phyloP scores from a whole-genome alignment of 2,329 filamentous ascomycete species.

The Botrytis medusae region DNA sequence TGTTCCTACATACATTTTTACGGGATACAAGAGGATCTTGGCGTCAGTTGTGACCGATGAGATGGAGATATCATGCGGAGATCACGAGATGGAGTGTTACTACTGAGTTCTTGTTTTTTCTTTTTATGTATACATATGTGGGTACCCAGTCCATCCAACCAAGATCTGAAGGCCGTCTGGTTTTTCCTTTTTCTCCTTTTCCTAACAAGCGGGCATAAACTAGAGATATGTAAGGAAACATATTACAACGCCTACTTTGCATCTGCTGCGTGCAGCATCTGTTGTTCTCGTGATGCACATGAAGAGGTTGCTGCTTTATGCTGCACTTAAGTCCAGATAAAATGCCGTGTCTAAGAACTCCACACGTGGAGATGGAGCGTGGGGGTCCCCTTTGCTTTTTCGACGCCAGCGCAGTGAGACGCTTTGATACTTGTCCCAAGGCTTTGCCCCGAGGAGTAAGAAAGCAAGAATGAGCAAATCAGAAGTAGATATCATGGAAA shows the following conservation, averaged over 20 bases:
- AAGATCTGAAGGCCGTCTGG: not conserved
- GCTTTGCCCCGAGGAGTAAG: not conserved
- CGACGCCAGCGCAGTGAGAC: not conserved
- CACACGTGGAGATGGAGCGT: not conserved
- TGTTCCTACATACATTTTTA: not conserved
- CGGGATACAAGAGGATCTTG: not conserved
- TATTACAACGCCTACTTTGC: not conserved
- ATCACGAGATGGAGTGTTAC: slow-evolving; percentile 20
- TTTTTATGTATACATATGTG: not conserved
- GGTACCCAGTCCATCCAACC: not conserved
- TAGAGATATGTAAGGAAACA: slow-evolving; percentile 8
- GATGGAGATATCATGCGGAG: slow-evolving; percentile 17
- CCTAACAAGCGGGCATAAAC: not conserved
- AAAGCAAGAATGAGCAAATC: slow-evolving; percentile 4
- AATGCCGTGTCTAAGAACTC: not conserved
- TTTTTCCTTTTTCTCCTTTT: not conserved
- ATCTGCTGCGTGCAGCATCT: slow-evolving; percentile 21
- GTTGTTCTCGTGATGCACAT: slow-evolving; percentile 21
- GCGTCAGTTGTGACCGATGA: slow-evolving; percentile 11
- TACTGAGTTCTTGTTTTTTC: not conserved
- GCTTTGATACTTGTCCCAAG: slow-evolving; percentile 6
- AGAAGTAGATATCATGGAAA: not conserved
- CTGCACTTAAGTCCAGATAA: not conserved
- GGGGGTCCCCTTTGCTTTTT: slow-evolving; percentile 2
- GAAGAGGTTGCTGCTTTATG: slow-evolving; percentile 21